phyloP scores from a whole-genome alignment of 1,139 yeast species.

The Scheffersomyces segobiensis region DNA sequence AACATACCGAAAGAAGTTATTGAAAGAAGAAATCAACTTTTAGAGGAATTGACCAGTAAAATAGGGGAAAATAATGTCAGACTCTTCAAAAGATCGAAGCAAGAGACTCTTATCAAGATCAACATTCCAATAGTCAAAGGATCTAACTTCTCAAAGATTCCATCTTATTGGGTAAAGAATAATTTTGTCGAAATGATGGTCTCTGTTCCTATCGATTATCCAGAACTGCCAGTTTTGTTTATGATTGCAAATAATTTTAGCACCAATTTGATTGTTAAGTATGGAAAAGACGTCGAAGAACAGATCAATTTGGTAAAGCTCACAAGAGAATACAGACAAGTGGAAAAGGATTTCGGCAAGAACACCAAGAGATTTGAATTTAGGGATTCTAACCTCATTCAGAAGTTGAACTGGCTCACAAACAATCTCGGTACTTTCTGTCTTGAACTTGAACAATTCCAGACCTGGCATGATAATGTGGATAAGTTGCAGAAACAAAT shows the following conservation, averaged over 20 bases:
- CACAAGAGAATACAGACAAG: conserved; percentile 16
- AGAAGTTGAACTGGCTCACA: conserved; percentile 28
- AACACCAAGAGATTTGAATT: conserved; percentile 21
- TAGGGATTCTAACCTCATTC: conserved; percentile 19
- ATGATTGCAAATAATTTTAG: conserved; percentile 26
- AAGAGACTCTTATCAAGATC: conserved; percentile 21
- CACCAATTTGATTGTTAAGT: conserved; percentile 21
- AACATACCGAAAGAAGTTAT: conserved; percentile 8
- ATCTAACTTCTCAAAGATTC: conserved; percentile 6
- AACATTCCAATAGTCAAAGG: conserved; percentile 18
- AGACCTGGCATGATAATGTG: conserved; percentile 6
- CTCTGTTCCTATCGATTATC: conserved; percentile 16
- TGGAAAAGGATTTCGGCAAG: conserved; percentile 24
- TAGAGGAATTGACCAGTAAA: conserved; percentile 25
- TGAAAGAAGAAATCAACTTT: conserved; percentile 16
- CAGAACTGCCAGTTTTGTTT: conserved; percentile 14
- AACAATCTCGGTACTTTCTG: conserved; percentile 29
- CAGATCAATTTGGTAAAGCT: conserved; percentile 12
- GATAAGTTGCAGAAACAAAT: not conserved
- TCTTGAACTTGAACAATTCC: conserved; percentile 15
- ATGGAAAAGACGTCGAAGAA: conserved; percentile 11
- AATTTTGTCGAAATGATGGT: conserved; percentile 16
- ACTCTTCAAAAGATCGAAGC: conserved; percentile 24
- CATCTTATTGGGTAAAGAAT: conserved; percentile 15
- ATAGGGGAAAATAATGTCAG: conserved; percentile 20